phyloP scores from a whole-genome alignment of 495 filamentous ascomycete species.

The Podospora australis region DNA sequence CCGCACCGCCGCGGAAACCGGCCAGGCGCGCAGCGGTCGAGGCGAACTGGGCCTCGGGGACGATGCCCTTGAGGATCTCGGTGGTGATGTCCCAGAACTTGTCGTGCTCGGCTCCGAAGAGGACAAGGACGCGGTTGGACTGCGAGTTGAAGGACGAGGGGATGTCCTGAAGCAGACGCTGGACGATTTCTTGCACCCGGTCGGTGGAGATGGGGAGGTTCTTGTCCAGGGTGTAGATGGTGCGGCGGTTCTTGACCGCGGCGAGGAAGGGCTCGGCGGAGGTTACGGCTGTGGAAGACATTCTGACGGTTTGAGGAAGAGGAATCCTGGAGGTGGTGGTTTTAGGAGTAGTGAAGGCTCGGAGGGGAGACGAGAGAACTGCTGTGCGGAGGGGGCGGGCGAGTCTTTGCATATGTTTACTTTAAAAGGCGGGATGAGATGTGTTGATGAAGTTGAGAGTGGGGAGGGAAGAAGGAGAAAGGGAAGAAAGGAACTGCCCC shows the following conservation, averaged over 20 bases:
- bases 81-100: conserved; percentile 56
- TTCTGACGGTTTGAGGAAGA: conserved; percentile 11
- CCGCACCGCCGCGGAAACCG: conserved; percentile 51
- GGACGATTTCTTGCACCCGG: conserved; percentile 51
- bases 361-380: neutral
- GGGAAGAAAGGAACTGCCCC: neutral
- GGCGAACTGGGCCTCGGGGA: conserved; percentile 48
- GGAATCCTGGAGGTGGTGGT: conserved; percentile 4
- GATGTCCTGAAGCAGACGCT: conserved; percentile 45
- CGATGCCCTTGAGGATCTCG: conserved; percentile 49
- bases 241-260: conserved; percentile 50
- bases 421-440: neutral
- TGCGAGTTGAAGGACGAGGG: conserved; percentile 64
- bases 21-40: conserved; percentile 42
- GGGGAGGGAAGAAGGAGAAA: neutral
- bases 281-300: conserved; percentile 17
- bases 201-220: conserved; percentile 42
- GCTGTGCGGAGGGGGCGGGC: neutral
- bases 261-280: conserved; percentile 39
- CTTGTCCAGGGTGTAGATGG: conserved; percentile 54
- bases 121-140: conserved; percentile 53
- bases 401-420: conserved; percentile 3
- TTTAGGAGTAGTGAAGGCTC: conserved; percentile 11
- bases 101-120: conserved; percentile 57
- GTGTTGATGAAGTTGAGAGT: neutral